Percentiles rank a stretch among this genome's conserved stretches.
phyloP scores from a whole-genome alignment of 352 stramenopile species.

The Phytophthora gonapodyides region DNA sequence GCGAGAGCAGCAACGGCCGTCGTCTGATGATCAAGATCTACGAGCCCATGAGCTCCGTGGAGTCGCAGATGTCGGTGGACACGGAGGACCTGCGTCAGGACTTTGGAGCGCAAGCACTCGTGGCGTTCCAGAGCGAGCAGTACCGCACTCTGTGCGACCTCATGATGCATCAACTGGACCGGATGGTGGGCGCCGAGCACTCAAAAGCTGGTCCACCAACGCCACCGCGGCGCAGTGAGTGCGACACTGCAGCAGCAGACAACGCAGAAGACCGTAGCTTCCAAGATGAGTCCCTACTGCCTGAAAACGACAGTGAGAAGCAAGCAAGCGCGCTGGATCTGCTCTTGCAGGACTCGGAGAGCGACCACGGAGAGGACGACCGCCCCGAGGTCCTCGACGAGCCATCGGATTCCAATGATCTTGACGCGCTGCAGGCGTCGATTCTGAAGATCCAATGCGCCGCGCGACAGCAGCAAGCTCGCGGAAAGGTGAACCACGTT shows the following conservation, averaged over 20 bases:
- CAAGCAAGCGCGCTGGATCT: constrained; percentile 25
- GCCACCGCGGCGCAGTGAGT: constrained; percentile 5
- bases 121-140: constrained; percentile 49
- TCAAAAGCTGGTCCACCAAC: constrained; percentile 11
- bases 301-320: constrained; percentile 1
- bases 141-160: constrained; percentile 64
- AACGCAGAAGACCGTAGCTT: background rate
- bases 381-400: constrained; percentile 12
- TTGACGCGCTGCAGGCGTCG: constrained; percentile 15
- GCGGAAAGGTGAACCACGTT: constrained; percentile 15
- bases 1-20: constrained; percentile 1
- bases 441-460: constrained; percentile 42
- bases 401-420: background rate
- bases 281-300: background rate
- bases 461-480: constrained; percentile 39
- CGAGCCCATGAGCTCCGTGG: constrained; percentile 77
- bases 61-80: constrained; percentile 71
- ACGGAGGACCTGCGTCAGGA: constrained; percentile 57
- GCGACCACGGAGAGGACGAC: constrained; percentile 1
- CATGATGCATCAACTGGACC: constrained; percentile 61
- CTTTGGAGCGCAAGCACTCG: constrained; percentile 50
- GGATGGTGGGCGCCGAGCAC: constrained; percentile 46
- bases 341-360: constrained; percentile 23
- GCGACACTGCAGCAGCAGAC: background rate
- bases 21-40: constrained; percentile 77